A percentile compares a stretch with the other conserved stretches of the same genome.
Conservation (phyloP, 345 rosid species). For the Sisymbrium irio region DNA sequence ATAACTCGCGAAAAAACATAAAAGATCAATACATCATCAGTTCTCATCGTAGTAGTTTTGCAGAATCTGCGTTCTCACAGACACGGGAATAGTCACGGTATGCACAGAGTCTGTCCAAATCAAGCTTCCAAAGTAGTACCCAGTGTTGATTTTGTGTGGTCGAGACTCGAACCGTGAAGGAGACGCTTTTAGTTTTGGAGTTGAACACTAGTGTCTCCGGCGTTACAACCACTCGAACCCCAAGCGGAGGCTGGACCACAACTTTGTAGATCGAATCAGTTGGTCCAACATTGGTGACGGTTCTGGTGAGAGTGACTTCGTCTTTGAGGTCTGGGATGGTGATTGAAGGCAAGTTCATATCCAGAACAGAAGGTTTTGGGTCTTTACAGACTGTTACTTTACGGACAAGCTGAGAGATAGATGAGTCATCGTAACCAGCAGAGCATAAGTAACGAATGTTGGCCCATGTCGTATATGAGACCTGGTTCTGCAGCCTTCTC, state of each 20-base stretch:
- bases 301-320: too few species aligned
- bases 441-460: conserved; percentile 51
- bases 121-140: too few species aligned
- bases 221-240: conserved; percentile 13
- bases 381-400: conserved; percentile 23
- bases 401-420: conserved; percentile 46
- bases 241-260: conserved; percentile 28
- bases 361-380: conserved; percentile 14
- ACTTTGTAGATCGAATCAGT: too few species aligned
- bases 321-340: conserved; percentile 30
- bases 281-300: too few species aligned
- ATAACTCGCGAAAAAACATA: too few species aligned
- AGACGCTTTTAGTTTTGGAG: conserved; percentile 12
- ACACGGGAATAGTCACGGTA: too few species aligned
- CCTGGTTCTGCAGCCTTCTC: conserved; percentile 53
- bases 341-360: conserved; percentile 51
- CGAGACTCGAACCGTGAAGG: conserved; percentile 26
- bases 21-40: too few species aligned
- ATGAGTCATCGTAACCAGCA: conserved; percentile 45
- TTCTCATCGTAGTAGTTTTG: too few species aligned
- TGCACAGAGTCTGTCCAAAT: too few species aligned
- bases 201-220: conserved; percentile 30
- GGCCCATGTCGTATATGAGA: conserved; percentile 50
- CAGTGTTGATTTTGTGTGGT: conserved; percentile 26
- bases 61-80: too few species aligned